Evolutionary conservation across 2,329 filamentous ascomycete species (phyloP).

Genomic region (Clathrospora elynae): DNA sequence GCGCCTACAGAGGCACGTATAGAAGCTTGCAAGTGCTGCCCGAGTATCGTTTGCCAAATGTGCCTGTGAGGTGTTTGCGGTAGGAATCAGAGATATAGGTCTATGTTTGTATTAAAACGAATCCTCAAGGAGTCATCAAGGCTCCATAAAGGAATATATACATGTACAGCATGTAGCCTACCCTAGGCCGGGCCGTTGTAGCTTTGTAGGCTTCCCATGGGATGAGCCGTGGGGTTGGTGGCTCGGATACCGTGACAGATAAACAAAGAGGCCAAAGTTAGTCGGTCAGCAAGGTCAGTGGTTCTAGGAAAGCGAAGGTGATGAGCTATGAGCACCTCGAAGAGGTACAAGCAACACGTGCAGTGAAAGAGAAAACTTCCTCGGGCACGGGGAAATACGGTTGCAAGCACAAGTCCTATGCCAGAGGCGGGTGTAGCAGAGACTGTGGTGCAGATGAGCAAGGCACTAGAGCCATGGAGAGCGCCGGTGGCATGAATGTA

Average conservation of each 20-base stretch:
- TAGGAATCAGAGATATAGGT: slow-evolving; percentile 28
- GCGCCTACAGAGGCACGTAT: slow-evolving; percentile 17
- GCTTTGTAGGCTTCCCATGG: no score
- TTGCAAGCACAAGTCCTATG: not conserved
- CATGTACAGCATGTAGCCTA: no score
- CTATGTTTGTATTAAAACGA: no score
- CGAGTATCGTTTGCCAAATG: slow-evolving; percentile 28
- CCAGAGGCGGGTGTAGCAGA: no score
- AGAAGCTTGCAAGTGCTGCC: slow-evolving; percentile 27
- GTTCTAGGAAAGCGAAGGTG: slow-evolving; percentile 3
- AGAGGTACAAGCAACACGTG: slow-evolving; percentile 1
- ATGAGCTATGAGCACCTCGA: slow-evolving; percentile 1
- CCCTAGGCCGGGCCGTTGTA: no score
- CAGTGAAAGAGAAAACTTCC: not conserved
- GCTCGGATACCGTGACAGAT: slow-evolving; percentile 36
- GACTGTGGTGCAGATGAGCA: no score
- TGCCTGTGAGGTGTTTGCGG: slow-evolving; percentile 34
- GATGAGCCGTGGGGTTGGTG: no score
- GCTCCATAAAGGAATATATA: no score
- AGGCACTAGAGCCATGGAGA: no score
- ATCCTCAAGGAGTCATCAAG: no score
- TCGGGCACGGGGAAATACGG: not conserved
- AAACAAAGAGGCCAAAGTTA: slow-evolving; percentile 36
- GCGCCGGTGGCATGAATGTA: not conserved
- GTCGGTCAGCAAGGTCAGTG: slow-evolving; percentile 27